phyloP scores from a whole-genome alignment of 805 yeast species.

The Ogataea methanolica region DNA sequence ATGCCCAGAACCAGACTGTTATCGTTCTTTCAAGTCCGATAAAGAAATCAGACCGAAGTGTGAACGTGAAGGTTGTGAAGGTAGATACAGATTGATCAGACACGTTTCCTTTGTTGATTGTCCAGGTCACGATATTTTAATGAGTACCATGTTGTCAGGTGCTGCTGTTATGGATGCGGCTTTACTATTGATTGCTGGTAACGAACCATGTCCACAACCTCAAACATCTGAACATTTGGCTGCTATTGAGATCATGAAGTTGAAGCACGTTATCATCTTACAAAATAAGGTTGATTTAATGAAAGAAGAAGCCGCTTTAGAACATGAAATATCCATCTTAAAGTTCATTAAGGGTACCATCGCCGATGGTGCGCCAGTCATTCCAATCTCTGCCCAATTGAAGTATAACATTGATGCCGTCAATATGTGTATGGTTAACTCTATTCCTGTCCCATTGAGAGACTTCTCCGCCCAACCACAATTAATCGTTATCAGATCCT shows the following conservation, averaged over 20 bases:
- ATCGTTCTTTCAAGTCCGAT: conserved; percentile 89
- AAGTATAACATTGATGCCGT: conserved; percentile 98
- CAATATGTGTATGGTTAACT: conserved; percentile 90
- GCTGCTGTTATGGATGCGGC: conserved; percentile 99
- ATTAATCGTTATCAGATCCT: conserved; percentile 94
- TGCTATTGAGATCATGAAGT: conserved; percentile 98
- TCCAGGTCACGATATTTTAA: conserved; percentile 99
- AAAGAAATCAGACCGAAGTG: conserved; percentile 94
- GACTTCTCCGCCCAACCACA: conserved; percentile 93
- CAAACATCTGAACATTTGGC: conserved; percentile 99
- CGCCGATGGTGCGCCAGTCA: conserved; percentile 98
- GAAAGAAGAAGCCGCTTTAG: conserved; percentile 95
- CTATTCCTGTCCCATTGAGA: conserved; percentile 94
- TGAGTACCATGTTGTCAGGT: conserved; percentile 99
- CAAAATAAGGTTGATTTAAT: conserved; percentile 98
- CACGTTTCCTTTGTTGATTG: conserved; percentile 99
- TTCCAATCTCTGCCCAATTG: conserved; percentile 97
- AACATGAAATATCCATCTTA: conserved; percentile 89
- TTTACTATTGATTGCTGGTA: conserved; percentile 90
- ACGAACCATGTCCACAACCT: conserved; percentile 99
- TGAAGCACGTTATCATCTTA: conserved; percentile 90
- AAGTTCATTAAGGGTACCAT: conserved; percentile 95
- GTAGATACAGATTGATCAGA: conserved; percentile 85
- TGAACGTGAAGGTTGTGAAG: conserved; percentile 80
- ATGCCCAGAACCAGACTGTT: conserved; percentile 93